Evolutionary conservation across 805 yeast genomes (phyloP), one percentile per base, ranked within the genome.

Genomic region (Kockiozyma suomiensis): DNA sequence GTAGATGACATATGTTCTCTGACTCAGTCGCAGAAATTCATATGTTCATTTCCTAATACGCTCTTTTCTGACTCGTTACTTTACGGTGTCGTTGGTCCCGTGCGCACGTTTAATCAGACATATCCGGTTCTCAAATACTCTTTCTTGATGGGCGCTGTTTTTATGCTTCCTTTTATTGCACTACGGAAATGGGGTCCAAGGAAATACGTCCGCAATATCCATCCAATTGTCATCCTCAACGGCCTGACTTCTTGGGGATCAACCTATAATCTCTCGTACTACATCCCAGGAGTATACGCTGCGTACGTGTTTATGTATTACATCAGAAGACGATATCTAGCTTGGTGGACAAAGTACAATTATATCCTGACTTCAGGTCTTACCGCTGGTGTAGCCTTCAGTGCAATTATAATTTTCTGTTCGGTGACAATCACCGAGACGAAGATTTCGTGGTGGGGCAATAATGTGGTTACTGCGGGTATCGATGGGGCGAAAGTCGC

Each of bases 301-400:
- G 86, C 88, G 4, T 79, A 79, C 64, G 54, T 78, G 6, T 86
- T 85, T 75, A 84, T 83, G 74, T 83, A 78, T 72, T 76, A 78
- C 66, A 73, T 86, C 56, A 83, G 82, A 61, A 76, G 81, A 51
- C 76, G 76, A 60, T 84, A 82, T 74, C 75, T 80, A 50, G 74
- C 77, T 48, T 86, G 90, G 91, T 86, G 91, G 91, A 84, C 85
- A 38, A 85, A 85, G 71, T 86, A 86, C 71, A 85, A 85, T 70
- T 85, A 84, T 70, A 80, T 85, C 3, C 73, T 86, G 48, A 80
- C 88, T 19, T 84, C 87, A 28, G 90, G 84, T 1, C 73, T 86
- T n/a, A 85, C 86, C 43, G 81, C 86, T 5, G 89, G 89, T 0
- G 79, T 85, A n/a, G 88, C 89, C 0, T 77, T 84, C 62, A 79